Evolutionary conservation across 2,329 filamentous ascomycete genomes (phyloP), one percentile per base, ranked within the genome.

Genomic region (Plenodomus lindquistii): DNA sequence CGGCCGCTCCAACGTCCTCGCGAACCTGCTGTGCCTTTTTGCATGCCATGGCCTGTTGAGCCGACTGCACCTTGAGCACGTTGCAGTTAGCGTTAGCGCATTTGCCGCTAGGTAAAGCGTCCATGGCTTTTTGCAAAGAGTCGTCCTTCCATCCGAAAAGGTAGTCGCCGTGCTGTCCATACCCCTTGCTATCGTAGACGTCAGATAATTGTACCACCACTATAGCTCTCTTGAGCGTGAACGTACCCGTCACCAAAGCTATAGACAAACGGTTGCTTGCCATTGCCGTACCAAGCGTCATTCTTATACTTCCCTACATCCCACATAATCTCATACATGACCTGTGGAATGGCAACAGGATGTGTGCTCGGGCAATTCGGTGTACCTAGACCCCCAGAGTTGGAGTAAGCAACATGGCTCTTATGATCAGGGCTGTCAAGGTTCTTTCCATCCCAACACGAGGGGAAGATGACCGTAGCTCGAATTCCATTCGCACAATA

Each of bases 401-500:
- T 70, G 34, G 86, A 85, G 67, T 81, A 89, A 17, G 75, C 60
- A 78, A 86, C 86, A 77, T 89, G 88, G 57, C 79, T 78, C 68
- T 79, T 75, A 74, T 85, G 82, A 66, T 85, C 77, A 0, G 63
- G 46, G 11, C 77, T 78, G 59, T 82, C 80, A 3, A 75, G 44
- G 62, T 79, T 70, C 45, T 73, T 70, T 34, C 85, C 86, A 72
- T 89, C 81, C 79, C 87, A 89, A 78, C 86, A 89, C 4, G 85
- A 87, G 1, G 86, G 86, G 74, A 89, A 87, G 75, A 87, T 86
- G 31, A 88, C 72, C 52, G 88, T 85, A 46, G 81, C 79, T 36
- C 86, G 82, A 40, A 89, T 86, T 44, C 93, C 93, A 61, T 93
- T 82, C 13, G 76, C 75, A 74, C 93, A 97, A 71, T 91, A 85